These are phyloP conservation scores for Aspergillus fumigatus DNA, from an alignment of 2,329 filamentous ascomycete species.

Conservation along the genomic window DNA sequence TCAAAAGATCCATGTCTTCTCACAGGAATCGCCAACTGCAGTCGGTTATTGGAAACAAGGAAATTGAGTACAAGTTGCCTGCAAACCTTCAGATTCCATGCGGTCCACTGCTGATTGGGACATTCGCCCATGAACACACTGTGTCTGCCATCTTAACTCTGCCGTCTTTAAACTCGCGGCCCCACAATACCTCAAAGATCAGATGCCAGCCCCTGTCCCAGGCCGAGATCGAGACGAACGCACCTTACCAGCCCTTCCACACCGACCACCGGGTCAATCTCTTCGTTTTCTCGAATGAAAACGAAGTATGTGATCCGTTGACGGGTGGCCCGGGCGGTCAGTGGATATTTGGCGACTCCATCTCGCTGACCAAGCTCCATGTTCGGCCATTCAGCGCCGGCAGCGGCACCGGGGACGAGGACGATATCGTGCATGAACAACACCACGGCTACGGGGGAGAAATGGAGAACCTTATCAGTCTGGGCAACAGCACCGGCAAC, in stretches of 20 bases:
- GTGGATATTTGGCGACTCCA: slow-evolving; percentile 53
- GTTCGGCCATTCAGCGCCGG: slow-evolving; percentile 41
- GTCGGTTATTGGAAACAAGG: slow-evolving; percentile 52
- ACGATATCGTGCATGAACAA: slow-evolving; percentile 29
- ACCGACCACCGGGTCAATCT: slow-evolving; percentile 81
- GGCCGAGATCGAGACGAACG: slow-evolving; percentile 93
- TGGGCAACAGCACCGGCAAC: slow-evolving; percentile 51
- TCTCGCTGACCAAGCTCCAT: slow-evolving; percentile 46
- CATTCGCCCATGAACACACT: slow-evolving; percentile 46
- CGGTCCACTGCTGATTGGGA: slow-evolving; percentile 52
- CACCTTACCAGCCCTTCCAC: slow-evolving; percentile 93
- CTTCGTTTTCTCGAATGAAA: slow-evolving; percentile 54
- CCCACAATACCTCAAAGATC: slow-evolving; percentile 35
- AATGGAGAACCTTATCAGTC: slow-evolving; percentile 48
- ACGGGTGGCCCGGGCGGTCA: slow-evolving; percentile 26
- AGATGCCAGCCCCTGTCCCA: slow-evolving; percentile 58
- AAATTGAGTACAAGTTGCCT: slow-evolving; percentile 64
- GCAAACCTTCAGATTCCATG: slow-evolving; percentile 57
- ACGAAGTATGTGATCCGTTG: slow-evolving; percentile 41
- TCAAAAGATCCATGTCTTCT: slow-evolving; percentile 43
- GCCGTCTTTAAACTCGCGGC: slow-evolving; percentile 37
- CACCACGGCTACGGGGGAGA: slow-evolving; percentile 31
- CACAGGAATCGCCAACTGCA: slow-evolving; percentile 52
- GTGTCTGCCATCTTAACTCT: slow-evolving; percentile 40
- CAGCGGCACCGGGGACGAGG: slow-evolving; percentile 32